phyloP scores from a whole-genome alignment of 306 rosid species.

The Sophora flavescens region DNA sequence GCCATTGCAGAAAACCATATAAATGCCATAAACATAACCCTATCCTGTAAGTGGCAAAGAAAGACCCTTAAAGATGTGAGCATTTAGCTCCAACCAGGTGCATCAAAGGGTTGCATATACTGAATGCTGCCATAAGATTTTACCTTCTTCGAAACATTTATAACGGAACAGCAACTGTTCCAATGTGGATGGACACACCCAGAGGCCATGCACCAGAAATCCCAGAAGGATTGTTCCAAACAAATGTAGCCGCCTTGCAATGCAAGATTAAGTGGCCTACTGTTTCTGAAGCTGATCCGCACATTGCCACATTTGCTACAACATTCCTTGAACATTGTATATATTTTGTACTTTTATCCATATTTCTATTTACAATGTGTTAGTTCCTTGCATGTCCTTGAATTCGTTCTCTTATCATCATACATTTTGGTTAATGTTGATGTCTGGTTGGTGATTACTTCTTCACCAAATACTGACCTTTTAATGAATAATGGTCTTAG shows the following conservation, averaged over 20 bases:
- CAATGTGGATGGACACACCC: conserved; percentile 15
- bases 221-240: conserved; percentile 16
- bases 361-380: background rate
- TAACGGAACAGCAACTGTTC: background rate
- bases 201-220: background rate
- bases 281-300: background rate
- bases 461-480: conserved; percentile 45
- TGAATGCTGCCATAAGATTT: conserved; percentile 21
- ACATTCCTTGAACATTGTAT: conserved; percentile 26
- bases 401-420: conserved; percentile 13
- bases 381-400: conserved; percentile 24
- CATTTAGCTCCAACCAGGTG: conserved; percentile 15
- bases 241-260: background rate
- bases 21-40: conserved; percentile 8
- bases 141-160: background rate
- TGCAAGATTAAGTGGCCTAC: conserved; percentile 32
- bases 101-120: conserved; percentile 19
- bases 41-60: conserved; percentile 4
- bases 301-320: conserved; percentile 4
- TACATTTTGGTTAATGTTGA: conserved; percentile 31
- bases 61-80: conserved; percentile 6
- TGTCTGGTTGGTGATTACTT: conserved; percentile 26
- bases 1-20: background rate
- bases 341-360: conserved; percentile 2
- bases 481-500: conserved; percentile 54